Percentiles rank a stretch among this genome's conserved stretches.
Evolutionary conservation across 495 filamentous ascomycete species (phyloP).

Genomic region (Xylaria venustula): DNA sequence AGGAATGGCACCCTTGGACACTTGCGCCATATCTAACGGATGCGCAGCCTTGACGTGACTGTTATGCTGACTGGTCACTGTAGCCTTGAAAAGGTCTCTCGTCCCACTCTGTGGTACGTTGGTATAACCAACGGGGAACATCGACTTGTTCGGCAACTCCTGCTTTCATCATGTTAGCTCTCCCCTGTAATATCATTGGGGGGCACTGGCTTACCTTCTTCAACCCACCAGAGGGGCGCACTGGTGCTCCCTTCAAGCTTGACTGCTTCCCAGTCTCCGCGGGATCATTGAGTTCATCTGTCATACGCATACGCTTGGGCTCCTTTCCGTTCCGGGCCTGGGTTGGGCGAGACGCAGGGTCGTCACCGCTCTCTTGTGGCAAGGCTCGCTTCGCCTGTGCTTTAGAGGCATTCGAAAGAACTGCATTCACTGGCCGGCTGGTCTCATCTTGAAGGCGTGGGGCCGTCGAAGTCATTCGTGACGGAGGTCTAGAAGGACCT

Average conservation of each 20-base stretch:
- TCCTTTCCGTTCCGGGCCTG: constrained; percentile 47
- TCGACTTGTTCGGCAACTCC: constrained; percentile 60
- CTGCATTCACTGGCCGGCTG: constrained; percentile 42
- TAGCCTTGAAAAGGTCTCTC: constrained; percentile 46
- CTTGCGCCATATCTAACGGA: constrained; percentile 75
- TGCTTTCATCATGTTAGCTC: constrained; percentile 24
- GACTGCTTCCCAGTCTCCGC: constrained; percentile 39
- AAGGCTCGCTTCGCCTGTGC: constrained; percentile 47
- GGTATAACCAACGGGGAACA: constrained; percentile 62
- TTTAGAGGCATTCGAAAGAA: constrained; percentile 42
- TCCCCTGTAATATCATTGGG: constrained; percentile 23
- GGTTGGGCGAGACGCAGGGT: constrained; percentile 33
- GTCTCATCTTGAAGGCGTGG: constrained; percentile 34
- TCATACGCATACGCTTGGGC: constrained; percentile 58
- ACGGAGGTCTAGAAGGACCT: constrained; percentile 36
- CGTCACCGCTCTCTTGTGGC: constrained; percentile 51
- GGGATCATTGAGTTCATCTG: constrained; percentile 53
- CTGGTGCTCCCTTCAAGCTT: constrained; percentile 73
- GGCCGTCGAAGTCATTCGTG: constrained; percentile 40
- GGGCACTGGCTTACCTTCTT: constrained; percentile 57
- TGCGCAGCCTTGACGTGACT: constrained; percentile 61
- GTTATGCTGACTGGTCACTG: constrained; percentile 50
- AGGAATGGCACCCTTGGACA: constrained; percentile 82
- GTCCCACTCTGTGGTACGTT: constrained; percentile 41
- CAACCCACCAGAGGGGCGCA: constrained; percentile 75